A percentile compares a stretch with the other conserved stretches of the same genome.
These are phyloP conservation scores for Rutidosis leptorrhynchoides DNA, from an alignment of 129 eudicot species.

Conservation along the genomic window DNA sequence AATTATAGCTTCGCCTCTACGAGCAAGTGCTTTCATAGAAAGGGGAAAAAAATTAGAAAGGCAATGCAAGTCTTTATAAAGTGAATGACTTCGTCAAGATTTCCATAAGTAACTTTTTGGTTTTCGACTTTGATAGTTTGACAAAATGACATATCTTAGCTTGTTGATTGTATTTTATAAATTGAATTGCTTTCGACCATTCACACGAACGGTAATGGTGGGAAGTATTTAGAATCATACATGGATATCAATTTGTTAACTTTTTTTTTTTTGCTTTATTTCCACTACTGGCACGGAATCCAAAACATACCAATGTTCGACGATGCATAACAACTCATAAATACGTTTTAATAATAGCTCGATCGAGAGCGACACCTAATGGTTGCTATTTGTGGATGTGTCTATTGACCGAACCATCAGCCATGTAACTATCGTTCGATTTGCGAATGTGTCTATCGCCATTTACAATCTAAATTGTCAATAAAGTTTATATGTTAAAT, in stretches of 20 bases:
- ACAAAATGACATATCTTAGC: not conserved
- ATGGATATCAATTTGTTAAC: conserved; percentile 7
- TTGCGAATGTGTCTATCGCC: no score
- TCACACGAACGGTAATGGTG: conserved; percentile 1
- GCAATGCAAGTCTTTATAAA: not conserved
- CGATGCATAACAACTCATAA: conserved; percentile 16
- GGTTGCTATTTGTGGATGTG: not conserved
- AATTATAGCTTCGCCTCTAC: no score
- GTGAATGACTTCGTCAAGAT: not conserved
- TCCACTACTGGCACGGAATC: conserved; percentile 16
- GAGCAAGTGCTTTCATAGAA: no score
- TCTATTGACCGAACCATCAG: conserved; percentile 15
- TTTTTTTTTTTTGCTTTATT: conserved; percentile 19
- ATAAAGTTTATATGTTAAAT: no score
- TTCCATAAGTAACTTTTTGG: not conserved
- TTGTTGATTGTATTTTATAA: conserved; percentile 14
- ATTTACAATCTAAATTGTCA: no score
- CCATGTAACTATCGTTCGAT: not conserved
- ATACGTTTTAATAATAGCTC: conserved; percentile 12
- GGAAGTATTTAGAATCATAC: not conserved
- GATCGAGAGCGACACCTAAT: conserved; percentile 7
- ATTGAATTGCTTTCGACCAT: conserved; percentile 10
- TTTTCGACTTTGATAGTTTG: not conserved
- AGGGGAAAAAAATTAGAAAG: no score
- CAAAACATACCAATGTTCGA: conserved; percentile 1